Evolutionary conservation across 768 basidiomycete genomes (phyloP), one percentile per base, ranked within the genome.

Genomic region (Suillus bovinus): DNA sequence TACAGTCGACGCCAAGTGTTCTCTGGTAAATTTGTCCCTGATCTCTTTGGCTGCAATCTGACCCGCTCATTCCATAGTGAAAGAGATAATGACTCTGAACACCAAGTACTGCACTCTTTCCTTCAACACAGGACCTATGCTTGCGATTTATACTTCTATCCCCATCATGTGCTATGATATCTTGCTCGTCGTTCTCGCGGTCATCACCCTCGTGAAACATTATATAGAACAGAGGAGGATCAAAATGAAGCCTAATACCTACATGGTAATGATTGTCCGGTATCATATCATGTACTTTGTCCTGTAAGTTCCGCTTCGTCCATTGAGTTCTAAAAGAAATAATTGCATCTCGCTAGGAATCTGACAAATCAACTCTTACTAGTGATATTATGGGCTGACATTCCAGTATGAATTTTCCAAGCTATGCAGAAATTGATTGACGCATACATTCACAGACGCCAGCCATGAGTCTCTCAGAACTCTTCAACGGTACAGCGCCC

Each of bases 121-220:
- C 10, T 56, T 20, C 24, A 6, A 56, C 10, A 27, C 29, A 9
- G 38, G 55, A 1, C 24, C 55, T 4, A 17, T 22, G 17, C 5
- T 17, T 20, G 38, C 55, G 27, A 29, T 29, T 17, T 56, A 39
- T 39, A 27, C 55, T 20, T 56, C 33, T 2, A 29, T 39, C 17
- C 38, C 55, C 6, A 56, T 56, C 24, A 13, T 56, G 38, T 56
- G 55, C 24, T 56, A 13, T 39, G 55, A 56, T 29, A 7, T 56
- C 2, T 27, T 56, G 6, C 33, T 56, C 3, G 55, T 39, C 10
- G 4, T 56, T 39, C 24, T 56, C 6, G 55, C 55, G 5, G 55
- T 6, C 27, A 6, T 38, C 17, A 56, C 38, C 10, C 55, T 56
- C 27, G 11, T 56, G 24, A 39, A 11, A 39, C 55, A 56, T 38